Percentiles rank a stretch among this genome's conserved stretches.
Evolutionary conservation across 2,329 filamentous ascomycete species (phyloP).

Genomic region (Trichoderma gracile): DNA sequence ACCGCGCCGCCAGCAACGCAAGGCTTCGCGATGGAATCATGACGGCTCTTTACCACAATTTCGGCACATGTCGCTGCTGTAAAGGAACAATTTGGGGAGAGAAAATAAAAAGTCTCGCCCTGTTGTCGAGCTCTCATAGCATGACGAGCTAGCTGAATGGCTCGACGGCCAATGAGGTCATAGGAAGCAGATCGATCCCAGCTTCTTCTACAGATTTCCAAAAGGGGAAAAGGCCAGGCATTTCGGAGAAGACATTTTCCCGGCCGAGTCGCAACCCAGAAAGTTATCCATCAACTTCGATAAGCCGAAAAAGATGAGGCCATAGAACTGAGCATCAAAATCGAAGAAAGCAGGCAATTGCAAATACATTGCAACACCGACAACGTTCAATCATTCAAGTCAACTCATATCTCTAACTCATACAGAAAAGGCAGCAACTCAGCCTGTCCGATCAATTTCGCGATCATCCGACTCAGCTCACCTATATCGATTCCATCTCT

Average conservation of each 20-base stretch:
- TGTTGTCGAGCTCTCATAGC: constrained; percentile 9
- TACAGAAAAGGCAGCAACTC: background rate
- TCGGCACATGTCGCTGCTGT: constrained; percentile 5
- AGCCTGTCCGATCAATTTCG: no score
- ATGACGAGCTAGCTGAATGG: constrained; percentile 21
- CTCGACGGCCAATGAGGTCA: constrained; percentile 30
- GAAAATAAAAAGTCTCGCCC: background rate
- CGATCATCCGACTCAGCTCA: background rate
- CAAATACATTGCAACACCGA: background rate
- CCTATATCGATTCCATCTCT: background rate
- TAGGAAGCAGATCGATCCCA: constrained; percentile 10
- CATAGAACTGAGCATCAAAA: background rate
- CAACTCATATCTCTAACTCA: background rate
- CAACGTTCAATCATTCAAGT: background rate
- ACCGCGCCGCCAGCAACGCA: constrained; percentile 27
- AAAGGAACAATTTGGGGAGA: constrained; percentile 22
- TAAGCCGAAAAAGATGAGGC: background rate
- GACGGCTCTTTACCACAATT: constrained; percentile 21
- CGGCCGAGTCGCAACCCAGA: constrained; percentile 13
- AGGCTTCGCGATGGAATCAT: constrained; percentile 37
- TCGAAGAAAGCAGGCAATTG: background rate
- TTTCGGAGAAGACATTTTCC: constrained; percentile 36
- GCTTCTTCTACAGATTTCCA: constrained; percentile 4
- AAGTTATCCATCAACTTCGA: background rate
- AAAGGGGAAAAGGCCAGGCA: constrained; percentile 22